Conservation (phyloP, 352 stramenopile genomes). For the Stramenopiles sp. region DNA sequence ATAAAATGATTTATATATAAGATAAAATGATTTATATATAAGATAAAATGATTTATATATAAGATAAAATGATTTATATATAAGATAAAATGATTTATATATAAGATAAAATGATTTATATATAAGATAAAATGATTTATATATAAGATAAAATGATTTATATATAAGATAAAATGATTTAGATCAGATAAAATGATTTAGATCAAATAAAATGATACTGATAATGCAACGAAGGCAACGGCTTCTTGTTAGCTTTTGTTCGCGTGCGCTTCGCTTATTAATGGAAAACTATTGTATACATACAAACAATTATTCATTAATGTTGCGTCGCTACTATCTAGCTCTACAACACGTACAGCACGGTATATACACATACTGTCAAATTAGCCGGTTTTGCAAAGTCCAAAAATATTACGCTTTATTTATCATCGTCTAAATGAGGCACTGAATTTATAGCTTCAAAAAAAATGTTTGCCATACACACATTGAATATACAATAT, state of each 20-base stretch:
- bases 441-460: slow-evolving; percentile 6
- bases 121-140: slow-evolving; percentile 7
- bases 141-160: slow-evolving; percentile 8
- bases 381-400: slow-evolving; percentile 5
- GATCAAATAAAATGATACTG: slow-evolving; percentile 6
- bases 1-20: too few relatives aligned
- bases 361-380: slow-evolving; percentile 6
- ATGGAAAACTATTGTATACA: slow-evolving; percentile 7
- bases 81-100: background rate
- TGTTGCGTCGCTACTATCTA: slow-evolving; percentile 2
- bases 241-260: slow-evolving; percentile 6
- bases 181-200: slow-evolving; percentile 6
- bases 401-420: slow-evolving; percentile 5
- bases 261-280: background rate
- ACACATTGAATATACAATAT: slow-evolving; percentile 8
- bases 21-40: too few relatives aligned
- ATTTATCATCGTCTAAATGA: slow-evolving; percentile 6
- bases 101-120: slow-evolving; percentile 6
- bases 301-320: slow-evolving; percentile 7
- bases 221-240: slow-evolving; percentile 5
- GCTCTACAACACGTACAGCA: slow-evolving; percentile 3
- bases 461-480: slow-evolving; percentile 4
- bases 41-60: too few relatives aligned
- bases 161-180: slow-evolving; percentile 7
- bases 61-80: too few relatives aligned